Conservation (phyloP, 257 asterid genomes). For the Solanum bulbocastanum region DNA sequence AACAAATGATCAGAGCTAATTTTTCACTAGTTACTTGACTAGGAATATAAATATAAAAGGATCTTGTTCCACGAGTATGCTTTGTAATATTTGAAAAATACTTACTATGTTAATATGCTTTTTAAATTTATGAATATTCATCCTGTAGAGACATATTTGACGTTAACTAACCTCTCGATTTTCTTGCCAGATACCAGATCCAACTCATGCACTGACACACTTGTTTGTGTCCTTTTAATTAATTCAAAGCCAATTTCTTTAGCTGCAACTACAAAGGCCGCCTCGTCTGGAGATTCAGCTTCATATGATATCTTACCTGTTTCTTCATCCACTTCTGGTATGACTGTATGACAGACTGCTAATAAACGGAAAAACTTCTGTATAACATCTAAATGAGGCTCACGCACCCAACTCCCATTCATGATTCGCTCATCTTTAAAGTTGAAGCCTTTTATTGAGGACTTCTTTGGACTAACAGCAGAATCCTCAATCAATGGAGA, state of each 20-base stretch:
- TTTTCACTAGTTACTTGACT: neutral
- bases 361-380: constrained; percentile 63
- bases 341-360: constrained; percentile 86
- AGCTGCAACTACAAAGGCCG: constrained; percentile 90
- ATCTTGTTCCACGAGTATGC: neutral
- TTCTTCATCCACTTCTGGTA: constrained; percentile 75
- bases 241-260: constrained; percentile 85
- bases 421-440: constrained; percentile 62
- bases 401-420: constrained; percentile 64
- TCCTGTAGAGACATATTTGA: neutral
- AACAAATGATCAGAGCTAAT: neutral
- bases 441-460: constrained; percentile 68
- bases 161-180: constrained; percentile 55
- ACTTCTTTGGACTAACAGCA: constrained; percentile 13
- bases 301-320: constrained; percentile 60
- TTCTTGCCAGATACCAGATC: constrained; percentile 41
- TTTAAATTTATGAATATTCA: neutral
- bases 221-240: constrained; percentile 59
- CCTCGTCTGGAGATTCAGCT: constrained; percentile 98
- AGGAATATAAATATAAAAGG: neutral
- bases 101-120: neutral
- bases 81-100: neutral
- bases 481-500: constrained; percentile 33
- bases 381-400: constrained; percentile 38
- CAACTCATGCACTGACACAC: constrained; percentile 58